Evolutionary conservation across 345 rosid genomes (phyloP).

Genomic region (Adansonia digitata): DNA sequence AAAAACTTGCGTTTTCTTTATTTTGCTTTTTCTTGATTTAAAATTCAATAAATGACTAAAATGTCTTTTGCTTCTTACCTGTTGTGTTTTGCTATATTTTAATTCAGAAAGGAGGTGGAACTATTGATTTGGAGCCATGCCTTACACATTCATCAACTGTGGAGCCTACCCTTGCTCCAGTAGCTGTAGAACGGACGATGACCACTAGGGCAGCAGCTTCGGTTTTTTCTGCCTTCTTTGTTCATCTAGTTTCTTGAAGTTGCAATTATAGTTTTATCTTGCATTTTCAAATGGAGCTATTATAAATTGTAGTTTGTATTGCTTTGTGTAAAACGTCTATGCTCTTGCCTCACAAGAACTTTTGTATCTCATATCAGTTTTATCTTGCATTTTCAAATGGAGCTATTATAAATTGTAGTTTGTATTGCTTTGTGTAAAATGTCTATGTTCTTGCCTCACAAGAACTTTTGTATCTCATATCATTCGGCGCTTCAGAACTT

Average conservation of each 20-base stretch:
- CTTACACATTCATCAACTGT: slow-evolving; percentile 89
- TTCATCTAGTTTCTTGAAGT: not conserved
- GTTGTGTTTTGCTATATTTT: slow-evolving; percentile 6
- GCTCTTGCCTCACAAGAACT: not conserved
- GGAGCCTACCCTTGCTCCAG: slow-evolving; percentile 99
- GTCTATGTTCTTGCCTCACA: not conserved
- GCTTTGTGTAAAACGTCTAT: not conserved
- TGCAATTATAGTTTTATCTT: not conserved
- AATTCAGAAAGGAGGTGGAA: slow-evolving; percentile 93
- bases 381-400: too few species aligned
- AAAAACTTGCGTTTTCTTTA: not conserved
- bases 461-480: not conserved
- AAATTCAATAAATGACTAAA: not conserved
- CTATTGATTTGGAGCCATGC: slow-evolving; percentile 92
- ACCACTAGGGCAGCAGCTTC: slow-evolving; percentile 99
- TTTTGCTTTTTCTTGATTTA: not conserved
- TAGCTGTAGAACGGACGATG: slow-evolving; percentile 98
- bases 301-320: not conserved
- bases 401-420: not conserved
- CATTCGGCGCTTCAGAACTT: not conserved
- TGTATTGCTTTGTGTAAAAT: not conserved
- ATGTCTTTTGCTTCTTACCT: not conserved
- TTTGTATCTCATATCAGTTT: not conserved
- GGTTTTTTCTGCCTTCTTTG: slow-evolving; percentile 36
- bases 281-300: not conserved